Conservation (phyloP, 2,329 filamentous ascomycete genomes). For the Calonectria crousiana region DNA sequence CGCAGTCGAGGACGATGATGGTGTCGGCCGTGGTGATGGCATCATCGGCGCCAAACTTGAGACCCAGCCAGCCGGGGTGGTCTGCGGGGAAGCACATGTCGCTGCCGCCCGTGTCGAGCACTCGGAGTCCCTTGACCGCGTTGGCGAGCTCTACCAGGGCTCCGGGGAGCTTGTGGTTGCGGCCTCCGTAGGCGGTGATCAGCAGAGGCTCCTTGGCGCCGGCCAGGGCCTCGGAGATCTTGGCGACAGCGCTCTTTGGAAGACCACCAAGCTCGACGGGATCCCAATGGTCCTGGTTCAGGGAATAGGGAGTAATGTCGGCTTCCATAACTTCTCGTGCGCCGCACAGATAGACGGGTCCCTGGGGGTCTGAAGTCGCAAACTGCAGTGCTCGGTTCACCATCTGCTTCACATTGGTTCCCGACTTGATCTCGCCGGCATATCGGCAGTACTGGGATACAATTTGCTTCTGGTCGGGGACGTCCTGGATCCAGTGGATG, state of each 20-base stretch:
- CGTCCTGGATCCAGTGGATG: slow-evolving; percentile 89
- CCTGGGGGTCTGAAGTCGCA: slow-evolving; percentile 80
- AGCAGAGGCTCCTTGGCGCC: slow-evolving; percentile 75
- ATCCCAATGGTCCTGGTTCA: slow-evolving; percentile 79
- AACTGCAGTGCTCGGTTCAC: slow-evolving; percentile 88
- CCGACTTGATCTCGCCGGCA: slow-evolving; percentile 84
- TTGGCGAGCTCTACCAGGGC: slow-evolving; percentile 77
- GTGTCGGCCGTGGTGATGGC: slow-evolving; percentile 82
- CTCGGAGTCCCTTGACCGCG: slow-evolving; percentile 74
- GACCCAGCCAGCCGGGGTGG: slow-evolving; percentile 76
- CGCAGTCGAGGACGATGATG: slow-evolving; percentile 88
- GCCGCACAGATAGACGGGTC: slow-evolving; percentile 83
- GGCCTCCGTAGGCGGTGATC: slow-evolving; percentile 78
- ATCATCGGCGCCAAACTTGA: slow-evolving; percentile 81
- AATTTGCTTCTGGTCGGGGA: slow-evolving; percentile 85
- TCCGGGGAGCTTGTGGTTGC: slow-evolving; percentile 72
- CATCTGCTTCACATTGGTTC: slow-evolving; percentile 89
- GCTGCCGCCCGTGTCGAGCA: slow-evolving; percentile 81
- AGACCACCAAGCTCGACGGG: slow-evolving; percentile 75
- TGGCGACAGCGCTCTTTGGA: slow-evolving; percentile 62
- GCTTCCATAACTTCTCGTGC: slow-evolving; percentile 88
- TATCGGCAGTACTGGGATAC: slow-evolving; percentile 89
- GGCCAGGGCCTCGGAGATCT: slow-evolving; percentile 73
- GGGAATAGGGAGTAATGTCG: slow-evolving; percentile 78
- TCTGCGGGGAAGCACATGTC: slow-evolving; percentile 85